phyloP scores from a whole-genome alignment of 2,329 filamentous ascomycete genomes.

The Aspergillus niger region DNA sequence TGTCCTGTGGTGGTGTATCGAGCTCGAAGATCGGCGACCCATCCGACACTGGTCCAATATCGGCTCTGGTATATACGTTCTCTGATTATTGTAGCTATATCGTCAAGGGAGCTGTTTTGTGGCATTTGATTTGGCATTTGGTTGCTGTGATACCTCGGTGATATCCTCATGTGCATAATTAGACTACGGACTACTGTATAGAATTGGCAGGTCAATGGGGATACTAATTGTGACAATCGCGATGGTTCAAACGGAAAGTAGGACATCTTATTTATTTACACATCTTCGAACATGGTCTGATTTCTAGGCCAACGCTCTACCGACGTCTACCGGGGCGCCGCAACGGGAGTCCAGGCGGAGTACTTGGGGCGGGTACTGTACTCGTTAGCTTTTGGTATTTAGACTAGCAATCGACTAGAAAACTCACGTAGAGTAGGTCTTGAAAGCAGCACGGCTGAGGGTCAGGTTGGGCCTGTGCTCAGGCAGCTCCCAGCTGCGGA shows the following conservation, averaged over 20 bases:
- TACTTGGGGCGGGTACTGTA: slow-evolving; percentile 37
- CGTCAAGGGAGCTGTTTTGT: slow-evolving; percentile 7
- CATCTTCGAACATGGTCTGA: slow-evolving; percentile 20
- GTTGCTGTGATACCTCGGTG: slow-evolving; percentile 32
- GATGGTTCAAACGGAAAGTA: slow-evolving; percentile 27
- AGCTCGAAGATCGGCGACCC: slow-evolving; percentile 82
- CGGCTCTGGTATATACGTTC: slow-evolving; percentile 66
- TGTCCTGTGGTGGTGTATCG: slow-evolving; percentile 96
- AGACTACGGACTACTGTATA: slow-evolving; percentile 12
- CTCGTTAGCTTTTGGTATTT: background rate
- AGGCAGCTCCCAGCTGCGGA: slow-evolving; percentile 74
- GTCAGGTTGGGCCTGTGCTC: slow-evolving; percentile 77
- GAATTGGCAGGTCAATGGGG: slow-evolving; percentile 4
- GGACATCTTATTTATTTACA: slow-evolving; percentile 41
- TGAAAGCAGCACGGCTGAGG: slow-evolving; percentile 75
- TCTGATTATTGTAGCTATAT: slow-evolving; percentile 40
- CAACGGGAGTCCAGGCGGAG: slow-evolving; percentile 39
- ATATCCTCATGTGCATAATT: slow-evolving; percentile 19
- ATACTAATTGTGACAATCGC: slow-evolving; percentile 16
- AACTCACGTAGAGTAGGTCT: slow-evolving; percentile 91
- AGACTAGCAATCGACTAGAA: too few species aligned
- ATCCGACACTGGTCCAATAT: slow-evolving; percentile 77
- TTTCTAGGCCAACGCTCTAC: background rate
- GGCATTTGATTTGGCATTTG: slow-evolving; percentile 16
- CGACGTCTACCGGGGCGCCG: slow-evolving; percentile 37